Evolutionary conservation across 805 yeast species (phyloP).

Genomic region (Candida sonorensis): DNA sequence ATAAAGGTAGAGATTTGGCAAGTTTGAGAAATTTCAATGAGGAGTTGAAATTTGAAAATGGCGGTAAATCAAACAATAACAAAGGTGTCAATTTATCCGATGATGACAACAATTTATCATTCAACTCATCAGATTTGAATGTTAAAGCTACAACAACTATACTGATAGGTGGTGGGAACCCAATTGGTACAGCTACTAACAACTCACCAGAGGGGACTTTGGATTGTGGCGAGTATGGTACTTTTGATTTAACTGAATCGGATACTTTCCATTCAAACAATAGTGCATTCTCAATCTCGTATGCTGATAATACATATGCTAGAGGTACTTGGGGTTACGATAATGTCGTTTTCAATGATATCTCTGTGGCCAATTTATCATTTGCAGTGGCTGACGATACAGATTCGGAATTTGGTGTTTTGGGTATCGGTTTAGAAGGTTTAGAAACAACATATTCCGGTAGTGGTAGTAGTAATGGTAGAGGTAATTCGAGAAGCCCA

Average conservation of each 20-base stretch:
- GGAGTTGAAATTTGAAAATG: neutral
- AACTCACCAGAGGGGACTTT: slow-evolving; percentile 23
- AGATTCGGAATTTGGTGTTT: slow-evolving; percentile 60
- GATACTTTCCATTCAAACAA: slow-evolving; percentile 32
- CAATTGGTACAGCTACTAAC: neutral
- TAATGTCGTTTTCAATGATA: slow-evolving; percentile 43
- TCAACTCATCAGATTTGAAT: no score
- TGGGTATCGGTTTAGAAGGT: slow-evolving; percentile 66
- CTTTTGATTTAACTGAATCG: slow-evolving; percentile 38
- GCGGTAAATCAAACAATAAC: no score
- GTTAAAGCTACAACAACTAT: no score
- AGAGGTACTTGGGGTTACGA: slow-evolving; percentile 59
- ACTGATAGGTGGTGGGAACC: neutral
- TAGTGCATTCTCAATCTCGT: slow-evolving; percentile 36
- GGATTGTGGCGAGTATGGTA: slow-evolving; percentile 40
- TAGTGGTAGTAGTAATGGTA: slow-evolving; percentile 1
- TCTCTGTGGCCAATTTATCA: slow-evolving; percentile 43
- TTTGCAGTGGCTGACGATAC: slow-evolving; percentile 70
- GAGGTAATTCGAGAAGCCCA: slow-evolving; percentile 5
- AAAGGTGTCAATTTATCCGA: no score
- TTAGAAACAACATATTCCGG: slow-evolving; percentile 55
- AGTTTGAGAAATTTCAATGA: slow-evolving; percentile 5
- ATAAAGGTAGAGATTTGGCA: slow-evolving; percentile 4
- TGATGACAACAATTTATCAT: no score
- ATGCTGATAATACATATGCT: slow-evolving; percentile 45